Evolutionary conservation across 2,329 filamentous ascomycete genomes (phyloP).

Genomic region (Aspergillus fischeri): DNA sequence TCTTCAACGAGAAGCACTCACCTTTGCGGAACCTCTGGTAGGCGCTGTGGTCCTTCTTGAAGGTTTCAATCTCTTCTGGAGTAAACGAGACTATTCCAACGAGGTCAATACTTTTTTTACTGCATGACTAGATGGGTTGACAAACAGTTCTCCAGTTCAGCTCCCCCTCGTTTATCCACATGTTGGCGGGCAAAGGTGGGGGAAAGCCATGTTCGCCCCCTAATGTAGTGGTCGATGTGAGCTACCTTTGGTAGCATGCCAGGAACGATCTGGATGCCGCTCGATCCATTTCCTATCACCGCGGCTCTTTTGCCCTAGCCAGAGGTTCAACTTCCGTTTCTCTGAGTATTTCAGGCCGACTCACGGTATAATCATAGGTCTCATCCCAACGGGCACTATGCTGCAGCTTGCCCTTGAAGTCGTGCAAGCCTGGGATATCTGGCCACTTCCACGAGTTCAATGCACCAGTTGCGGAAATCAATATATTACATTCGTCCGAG

Average conservation of each 20-base stretch:
- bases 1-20: conserved; percentile 3
- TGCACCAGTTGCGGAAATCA: conserved; percentile 39
- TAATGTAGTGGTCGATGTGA: conserved; percentile 35
- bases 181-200: conserved; percentile 26
- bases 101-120: conserved; percentile 1
- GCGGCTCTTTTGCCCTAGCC: conserved; percentile 31
- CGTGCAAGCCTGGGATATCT: conserved; percentile 43
- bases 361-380: conserved; percentile 29
- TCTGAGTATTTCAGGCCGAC: neutral
- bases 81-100: conserved; percentile 25
- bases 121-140: neutral
- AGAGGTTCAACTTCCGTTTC: neutral
- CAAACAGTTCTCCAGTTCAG: conserved; percentile 28
- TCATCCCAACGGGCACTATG: conserved; percentile 45
- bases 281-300: conserved; percentile 38
- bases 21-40: conserved; percentile 36
- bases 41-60: conserved; percentile 27
- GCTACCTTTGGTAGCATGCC: conserved; percentile 37
- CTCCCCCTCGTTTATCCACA: conserved; percentile 21
- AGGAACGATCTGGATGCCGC: conserved; percentile 41
- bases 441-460: conserved; percentile 45
- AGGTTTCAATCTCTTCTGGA: conserved; percentile 27
- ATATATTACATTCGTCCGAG: conserved; percentile 28
- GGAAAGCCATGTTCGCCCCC: conserved; percentile 29
- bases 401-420: conserved; percentile 44